phyloP scores from a whole-genome alignment of 106 monocot genomes.

The Apostasia shenzhenica region DNA sequence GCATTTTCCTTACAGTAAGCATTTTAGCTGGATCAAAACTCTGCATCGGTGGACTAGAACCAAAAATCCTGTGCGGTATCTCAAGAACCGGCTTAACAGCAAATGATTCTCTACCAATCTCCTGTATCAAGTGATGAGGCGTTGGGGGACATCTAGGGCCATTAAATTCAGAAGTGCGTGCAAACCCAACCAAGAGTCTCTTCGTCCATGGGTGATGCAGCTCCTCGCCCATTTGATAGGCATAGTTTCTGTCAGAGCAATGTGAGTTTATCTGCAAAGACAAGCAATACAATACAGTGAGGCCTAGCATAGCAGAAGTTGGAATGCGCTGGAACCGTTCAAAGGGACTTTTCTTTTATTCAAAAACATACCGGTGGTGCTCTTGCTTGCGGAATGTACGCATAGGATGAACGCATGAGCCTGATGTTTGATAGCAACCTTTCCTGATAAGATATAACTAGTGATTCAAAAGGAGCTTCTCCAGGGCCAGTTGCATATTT shows the following conservation, averaged over 20 bases:
- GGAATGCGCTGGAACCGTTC: too few relatives aligned
- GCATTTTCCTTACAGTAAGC: conserved; percentile 66
- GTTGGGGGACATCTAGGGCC: conserved; percentile 58
- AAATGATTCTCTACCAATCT: conserved; percentile 43
- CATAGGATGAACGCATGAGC: conserved; percentile 70
- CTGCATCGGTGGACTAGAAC: conserved; percentile 82
- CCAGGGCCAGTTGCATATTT: conserved; percentile 47
- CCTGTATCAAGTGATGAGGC: conserved; percentile 74
- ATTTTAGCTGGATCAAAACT: conserved; percentile 95
- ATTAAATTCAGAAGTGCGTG: conserved; percentile 84
- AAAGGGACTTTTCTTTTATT: not conserved
- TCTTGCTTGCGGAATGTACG: conserved; percentile 74
- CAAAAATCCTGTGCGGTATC: conserved; percentile 78
- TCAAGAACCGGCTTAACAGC: conserved; percentile 45
- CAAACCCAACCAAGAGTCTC: conserved; percentile 74
- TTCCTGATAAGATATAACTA: conserved; percentile 67
- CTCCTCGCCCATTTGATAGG: conserved; percentile 66
- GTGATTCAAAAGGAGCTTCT: conserved; percentile 54
- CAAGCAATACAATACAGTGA: not conserved
- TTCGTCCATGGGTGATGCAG: conserved; percentile 90
- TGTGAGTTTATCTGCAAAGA: conserved; percentile 62
- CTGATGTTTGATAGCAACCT: conserved; percentile 61
- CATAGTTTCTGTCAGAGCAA: conserved; percentile 74
- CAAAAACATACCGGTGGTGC: conserved; percentile 74
- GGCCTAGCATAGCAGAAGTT: not conserved